Conservation (phyloP, 768 basidiomycete species). For the Hydnomerulius pinastri region DNA sequence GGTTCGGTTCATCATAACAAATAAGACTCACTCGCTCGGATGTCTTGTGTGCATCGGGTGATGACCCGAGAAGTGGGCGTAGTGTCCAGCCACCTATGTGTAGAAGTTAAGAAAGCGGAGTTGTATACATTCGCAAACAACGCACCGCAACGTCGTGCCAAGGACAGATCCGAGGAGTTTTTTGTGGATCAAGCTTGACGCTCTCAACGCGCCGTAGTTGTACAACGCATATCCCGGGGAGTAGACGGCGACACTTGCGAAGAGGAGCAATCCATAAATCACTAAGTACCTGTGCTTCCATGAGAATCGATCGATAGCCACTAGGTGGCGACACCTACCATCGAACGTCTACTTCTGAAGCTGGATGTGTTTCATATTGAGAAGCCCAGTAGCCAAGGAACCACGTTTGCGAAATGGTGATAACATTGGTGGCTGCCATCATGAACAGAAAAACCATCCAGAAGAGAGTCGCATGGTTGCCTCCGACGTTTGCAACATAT, state of each 20-base stretch:
- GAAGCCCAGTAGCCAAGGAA: constrained; percentile 48
- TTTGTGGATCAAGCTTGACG: constrained; percentile 54
- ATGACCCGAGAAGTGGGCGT: constrained; percentile 56
- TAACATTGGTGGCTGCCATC: constrained; percentile 23
- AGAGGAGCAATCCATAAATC: constrained; percentile 42
- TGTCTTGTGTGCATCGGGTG: constrained; percentile 63
- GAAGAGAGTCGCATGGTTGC: constrained; percentile 30
- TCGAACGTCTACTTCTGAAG: constrained; percentile 35
- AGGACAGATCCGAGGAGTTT: constrained; percentile 55
- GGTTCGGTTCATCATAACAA: too few species aligned
- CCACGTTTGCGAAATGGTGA: constrained; percentile 37
- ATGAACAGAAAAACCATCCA: constrained; percentile 27
- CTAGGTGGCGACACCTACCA: constrained; percentile 27
- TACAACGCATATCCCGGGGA: constrained; percentile 38
- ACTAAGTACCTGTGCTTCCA: constrained; percentile 48
- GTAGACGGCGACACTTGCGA: constrained; percentile 35
- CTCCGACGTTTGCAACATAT: constrained; percentile 27
- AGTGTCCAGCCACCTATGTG: constrained; percentile 49
- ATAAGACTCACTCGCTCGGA: constrained; percentile 32
- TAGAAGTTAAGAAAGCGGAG: too few species aligned
- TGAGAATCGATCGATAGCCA: background rate
- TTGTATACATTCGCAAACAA: too few species aligned
- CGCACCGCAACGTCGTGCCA: constrained; percentile 62
- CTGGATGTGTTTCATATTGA: constrained; percentile 37
- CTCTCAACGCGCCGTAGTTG: constrained; percentile 50